Evolutionary conservation across 805 yeast species (phyloP), one percentile per base, ranked within the genome.

Genomic region (Candida multigemmis): DNA sequence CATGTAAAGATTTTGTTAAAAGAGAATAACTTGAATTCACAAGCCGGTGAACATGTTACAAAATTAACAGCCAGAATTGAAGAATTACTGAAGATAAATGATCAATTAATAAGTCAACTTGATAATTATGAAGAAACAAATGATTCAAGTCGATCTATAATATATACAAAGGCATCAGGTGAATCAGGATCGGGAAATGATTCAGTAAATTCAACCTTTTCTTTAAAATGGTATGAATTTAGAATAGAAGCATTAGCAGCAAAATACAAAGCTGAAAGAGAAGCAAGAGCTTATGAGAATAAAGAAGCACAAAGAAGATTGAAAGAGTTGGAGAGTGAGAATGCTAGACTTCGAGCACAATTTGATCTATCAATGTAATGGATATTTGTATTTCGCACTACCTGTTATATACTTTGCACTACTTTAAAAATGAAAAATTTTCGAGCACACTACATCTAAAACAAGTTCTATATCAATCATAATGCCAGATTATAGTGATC

Each of bases 191-290:
- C n/a, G n/a, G n/a, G n/a, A n/a, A n/a, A n/a, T n/a, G n/a, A n/a
- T n/a, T n/a, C n/a, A n/a, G n/a, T n/a, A n/a, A n/a, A n/a, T n/a
- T n/a, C n/a, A n/a, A n/a, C n/a, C n/a, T n/a, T n/a, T n/a, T n/a
- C n/a, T n/a, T n/a, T n/a, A n/a, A n/a, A n/a, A n/a, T n/a, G n/a
- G n/a, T n/a, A n/a, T n/a, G 60, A 57, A 30, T 38, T 74, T 24
- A 57, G 85, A 29, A 54, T 78, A 10, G 76, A 72, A 14, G 85
- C 77, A 37, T 46, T 81, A 22, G 71, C 72, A 21, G 70, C 60
- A 35, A 61, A 77, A 40, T 77, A 83, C 78, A 74, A 75, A 40
- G 62, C 74, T 5, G 87, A 81, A 35, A 58, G 85, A 34, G 91
- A 80, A 46, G 69, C 80, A 12, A 52, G 86, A 16, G 68, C 69